Base-by-base conservation (phyloP, 192 early-diverging fungal genomes). In the Pecoramyces ruminantium region DNA sequence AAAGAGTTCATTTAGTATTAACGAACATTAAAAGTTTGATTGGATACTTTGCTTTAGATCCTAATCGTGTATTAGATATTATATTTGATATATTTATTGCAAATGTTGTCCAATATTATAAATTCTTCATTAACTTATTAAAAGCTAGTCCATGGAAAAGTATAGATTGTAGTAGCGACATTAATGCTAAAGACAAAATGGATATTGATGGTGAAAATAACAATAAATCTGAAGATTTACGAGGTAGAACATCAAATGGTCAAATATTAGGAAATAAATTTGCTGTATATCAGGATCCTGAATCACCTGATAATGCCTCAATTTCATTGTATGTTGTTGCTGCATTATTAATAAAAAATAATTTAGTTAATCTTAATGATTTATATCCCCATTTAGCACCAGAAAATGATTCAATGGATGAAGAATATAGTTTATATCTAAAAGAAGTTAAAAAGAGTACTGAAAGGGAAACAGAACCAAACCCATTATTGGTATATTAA, bases 231-330 rank as follows among this genome's bases (percentile, higher is more conserved):
- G 77, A 40, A 21, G 38, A 39, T 21, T n/a, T 39, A 38, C 17
- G 11, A 11, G 78, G 78, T 78, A 58, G 80, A 77, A 29, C 34
- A 77, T 77, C 80, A 77, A 29, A 29, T 30, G 92, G 89, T 8
- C 92, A 94, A 42, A 82, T 95, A n/a, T 83, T 95, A 13, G 94
- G 92, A 13, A 93, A 94, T 87, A 92, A 93, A 83, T 95, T 91
- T 80, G 84, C 85, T 29, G 86, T 85, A 79, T 89, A 92, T 81
- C 88, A 91, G 42, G 84, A 78, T 29, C 77, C 83, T 14, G 81
- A 79, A 25, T 79, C 39, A 27, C 80, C 80, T 27, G 78, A 79
- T 27, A 79, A 67, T 29, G 83, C 85, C 28, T 89, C 92, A 3
- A 82, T 82, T 15, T 81, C 84, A 67, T 81, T 93, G 77, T 86